Evolutionary conservation across 345 rosid genomes (phyloP), one percentile per base, ranked within the genome.

Genomic region (Rhodomyrtus tomentosa): DNA sequence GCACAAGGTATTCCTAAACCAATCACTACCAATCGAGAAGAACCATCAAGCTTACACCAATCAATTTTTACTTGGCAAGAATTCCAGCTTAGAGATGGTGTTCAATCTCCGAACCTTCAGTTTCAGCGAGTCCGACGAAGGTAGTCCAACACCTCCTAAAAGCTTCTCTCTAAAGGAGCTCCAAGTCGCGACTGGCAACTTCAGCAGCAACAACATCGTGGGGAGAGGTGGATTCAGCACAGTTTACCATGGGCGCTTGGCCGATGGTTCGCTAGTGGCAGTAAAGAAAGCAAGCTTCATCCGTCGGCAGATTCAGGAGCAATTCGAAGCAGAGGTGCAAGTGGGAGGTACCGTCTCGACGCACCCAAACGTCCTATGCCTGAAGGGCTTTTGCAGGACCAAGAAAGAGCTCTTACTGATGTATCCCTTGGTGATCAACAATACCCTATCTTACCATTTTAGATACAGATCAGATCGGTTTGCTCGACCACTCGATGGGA

Each of bases 261-360:
- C 50, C 4, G 50, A 49, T 49, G 10, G 24, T 20, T 20, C 24
- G 55, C 55, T 7, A 21, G 55, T 53, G 55, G 25, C 55, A 20
- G 25, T 53, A 55, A 1, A 22, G 5, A 55, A 27, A 55, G 56
- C 10, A 6, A 6, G 14, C 27, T 10, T 0, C 10, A 14, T 55
- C 59, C 0, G 10, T 55, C 5, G 0, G 10, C 2, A 0, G 3
- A 0, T 2, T 2, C 0, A 55, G 1, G 62, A 55, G 16, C 5
- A 0, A 7, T 25, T 55, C 32, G 32, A 25, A 55, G 32, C 4
- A 11, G 32, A 25, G 11, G 1, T 25, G 15, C 2, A 15, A 59
- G 73, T 59, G 40, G 5, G 20, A 15, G 29, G 40, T 5, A 5
- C 16, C 10, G 3, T 59, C 15, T 18, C 29, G 0, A 8, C 14